Base-by-base conservation (phyloP, 148 eudicot genomes). In the Spergularia marina region DNA sequence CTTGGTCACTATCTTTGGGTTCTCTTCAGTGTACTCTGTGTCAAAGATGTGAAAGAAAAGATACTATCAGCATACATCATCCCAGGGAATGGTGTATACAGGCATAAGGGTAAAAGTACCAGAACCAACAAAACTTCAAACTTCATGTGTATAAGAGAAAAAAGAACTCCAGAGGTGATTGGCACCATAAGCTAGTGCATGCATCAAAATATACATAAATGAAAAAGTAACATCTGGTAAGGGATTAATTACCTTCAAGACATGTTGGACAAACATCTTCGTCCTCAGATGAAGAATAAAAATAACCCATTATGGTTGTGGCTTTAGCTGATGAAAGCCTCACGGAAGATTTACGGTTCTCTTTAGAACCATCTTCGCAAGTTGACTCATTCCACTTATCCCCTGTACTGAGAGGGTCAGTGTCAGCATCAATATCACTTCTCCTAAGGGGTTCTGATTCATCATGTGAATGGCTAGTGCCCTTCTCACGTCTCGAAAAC, bases 261-360 rank as follows among this genome's bases (percentile, higher is more conserved):
- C 98, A 93, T 39, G 98, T 93, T 53, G 98, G 98, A 80, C 98
- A 93, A 67, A 93, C 91, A 79, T 93, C 98, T 85, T 93, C 98
- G 74, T 93, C 98, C 77, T 91, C 98, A 0, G 91, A 83, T 66
- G 92, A 85, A 59, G 89, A 84, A 81, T 85, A 86, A 79, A 88
- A 84, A 83, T 93, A 88, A 30, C 86, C 87, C 85, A 76, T 82
- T 55, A 83, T 89, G 62, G 82, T 56, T n/a, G 81, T 72, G 54
- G 84, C 69, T 80, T 85, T 91, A 63, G 84, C 79, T 57, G 86
- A 74, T 12, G 88, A 90, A 59, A 88, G 87, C 84, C 85, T 88
- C 71, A 83, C 40, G 44, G 93, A 86, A 44, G 86, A 85, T 80
- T 82, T 94, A 54, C 74, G 73, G 51, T 81, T 73, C 70, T 85